Conservation (phyloP, 2,329 filamentous ascomycete genomes). For the Chrysoporthe puriensis region DNA sequence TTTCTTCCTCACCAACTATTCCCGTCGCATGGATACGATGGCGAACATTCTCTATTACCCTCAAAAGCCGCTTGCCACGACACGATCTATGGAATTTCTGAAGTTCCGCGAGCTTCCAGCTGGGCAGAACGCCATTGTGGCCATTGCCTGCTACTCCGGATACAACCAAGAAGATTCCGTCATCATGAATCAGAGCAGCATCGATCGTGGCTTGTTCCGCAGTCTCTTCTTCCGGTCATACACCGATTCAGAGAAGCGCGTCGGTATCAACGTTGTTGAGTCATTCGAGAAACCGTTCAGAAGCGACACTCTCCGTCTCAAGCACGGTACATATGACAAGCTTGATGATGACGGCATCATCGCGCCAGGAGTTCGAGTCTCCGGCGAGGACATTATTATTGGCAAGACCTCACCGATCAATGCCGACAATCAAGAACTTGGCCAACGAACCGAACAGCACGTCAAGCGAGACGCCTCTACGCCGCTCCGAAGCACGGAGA, state of each 20-base stretch:
- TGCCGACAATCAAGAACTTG: constrained; percentile 89
- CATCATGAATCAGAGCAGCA: constrained; percentile 99
- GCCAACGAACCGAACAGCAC: constrained; percentile 86
- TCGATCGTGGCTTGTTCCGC: constrained; percentile 95
- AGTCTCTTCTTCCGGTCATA: constrained; percentile 98
- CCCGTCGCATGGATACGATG: constrained; percentile 98
- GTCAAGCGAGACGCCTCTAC: constrained; percentile 96
- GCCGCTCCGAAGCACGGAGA: constrained; percentile 91
- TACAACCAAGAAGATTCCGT: constrained; percentile 99
- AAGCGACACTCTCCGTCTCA: constrained; percentile 84
- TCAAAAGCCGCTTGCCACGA: constrained; percentile 95
- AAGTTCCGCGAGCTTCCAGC: constrained; percentile 97
- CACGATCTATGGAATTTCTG: constrained; percentile 96
- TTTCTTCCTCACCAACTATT: constrained; percentile 96
- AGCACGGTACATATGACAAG: constrained; percentile 96
- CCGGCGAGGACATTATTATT: constrained; percentile 98
- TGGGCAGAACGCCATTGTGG: constrained; percentile 97
- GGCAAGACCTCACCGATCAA: constrained; percentile 97
- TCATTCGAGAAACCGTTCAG: constrained; percentile 94
- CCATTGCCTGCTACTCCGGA: constrained; percentile 94
- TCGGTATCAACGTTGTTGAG: constrained; percentile 91
- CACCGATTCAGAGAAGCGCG: constrained; percentile 94
- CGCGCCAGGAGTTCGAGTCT: constrained; percentile 89
- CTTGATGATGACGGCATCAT: constrained; percentile 96
- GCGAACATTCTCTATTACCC: constrained; percentile 98